Base-by-base conservation (phyloP, 495 filamentous ascomycete genomes). In the Trichoderma gamsii region DNA sequence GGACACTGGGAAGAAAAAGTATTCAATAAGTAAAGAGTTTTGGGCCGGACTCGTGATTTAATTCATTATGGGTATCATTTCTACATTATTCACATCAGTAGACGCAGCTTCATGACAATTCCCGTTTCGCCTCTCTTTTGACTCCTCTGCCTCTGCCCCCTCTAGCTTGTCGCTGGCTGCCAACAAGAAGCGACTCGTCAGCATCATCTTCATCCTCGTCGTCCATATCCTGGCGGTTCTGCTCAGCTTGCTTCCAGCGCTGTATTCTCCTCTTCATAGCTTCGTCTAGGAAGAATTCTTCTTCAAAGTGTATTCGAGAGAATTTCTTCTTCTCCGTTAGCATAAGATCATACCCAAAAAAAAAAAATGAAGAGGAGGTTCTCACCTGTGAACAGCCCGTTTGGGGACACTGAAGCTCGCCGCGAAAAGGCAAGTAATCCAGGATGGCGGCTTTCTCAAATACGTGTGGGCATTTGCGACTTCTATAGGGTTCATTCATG, bases 381-480 rank as follows among this genome's bases (percentile, higher is more conserved):
- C 73, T 13, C 78, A 80, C 81, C 76, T 82, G 71, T 41, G 72
- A 72, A 72, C 81, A 84, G 7, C 77, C 77, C 12, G 74, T 73
- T 52, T 80, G 77, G 8, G 81, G 80, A 63, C 81, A 84, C 16
- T 77, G 70, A 2, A 75, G 76, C 11, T 63, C 49, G 16, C 77
- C 71, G 1, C 73, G 84, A 25, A 70, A 67, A 4, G 71, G 63
- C 44, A 96, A 84, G 78, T 91, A 89, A 16, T 84, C 80, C 44
- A 85, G 35, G 67, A 97, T 91, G 7, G 91, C 90, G 3, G 77
- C 71, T 71, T 85, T 88, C 76, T 97, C 89, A 76, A 96, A 97
- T 11, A 84, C 90, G 75, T 97, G 93, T 11, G 84, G 87, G 79
- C 93, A 97, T 71, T 89, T 89, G 4, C 77, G 83, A 76, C 86